Evolutionary conservation across 2,329 filamentous ascomycete species (phyloP).

Genomic region (Aspergillus udagawae): DNA sequence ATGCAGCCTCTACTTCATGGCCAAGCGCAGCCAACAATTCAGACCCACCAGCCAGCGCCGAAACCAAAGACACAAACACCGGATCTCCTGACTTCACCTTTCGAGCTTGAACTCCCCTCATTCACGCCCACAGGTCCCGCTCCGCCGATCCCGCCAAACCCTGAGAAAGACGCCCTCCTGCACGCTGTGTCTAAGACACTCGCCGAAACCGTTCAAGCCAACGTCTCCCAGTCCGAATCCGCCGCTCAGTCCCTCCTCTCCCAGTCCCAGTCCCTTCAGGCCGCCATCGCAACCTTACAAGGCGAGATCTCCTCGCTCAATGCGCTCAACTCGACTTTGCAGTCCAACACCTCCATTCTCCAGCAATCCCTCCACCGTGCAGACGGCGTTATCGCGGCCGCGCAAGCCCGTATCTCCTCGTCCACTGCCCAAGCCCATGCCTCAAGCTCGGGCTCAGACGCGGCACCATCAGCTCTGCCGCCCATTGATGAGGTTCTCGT

Average conservation of each 20-base stretch:
- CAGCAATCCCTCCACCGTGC: conserved; percentile 73
- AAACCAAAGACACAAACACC: conserved; percentile 37
- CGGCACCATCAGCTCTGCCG: conserved; percentile 49
- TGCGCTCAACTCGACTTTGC: conserved; percentile 65
- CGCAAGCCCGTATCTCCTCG: conserved; percentile 53
- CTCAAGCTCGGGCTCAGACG: conserved; percentile 29
- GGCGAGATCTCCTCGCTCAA: conserved; percentile 68
- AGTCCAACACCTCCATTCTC: conserved; percentile 73
- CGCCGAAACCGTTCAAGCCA: conserved; percentile 63
- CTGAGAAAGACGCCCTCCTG: conserved; percentile 86
- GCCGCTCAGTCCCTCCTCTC: conserved; percentile 72
- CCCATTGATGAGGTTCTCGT: conserved; percentile 87
- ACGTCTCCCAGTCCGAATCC: conserved; percentile 66
- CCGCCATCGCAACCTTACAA: conserved; percentile 66
- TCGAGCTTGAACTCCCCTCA: conserved; percentile 55
- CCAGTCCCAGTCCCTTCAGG: conserved; percentile 72
- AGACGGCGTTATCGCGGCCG: conserved; percentile 70
- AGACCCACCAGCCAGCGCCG: conserved; percentile 14
- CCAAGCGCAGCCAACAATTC: conserved; percentile 20
- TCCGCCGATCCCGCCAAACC: conserved; percentile 90
- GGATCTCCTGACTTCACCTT: conserved; percentile 61
- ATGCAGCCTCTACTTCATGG: conserved; percentile 17
- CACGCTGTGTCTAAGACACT: conserved; percentile 70
- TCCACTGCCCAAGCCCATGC: conserved; percentile 13
- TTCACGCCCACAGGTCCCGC: conserved; percentile 49